A percentile compares a stretch with the other conserved stretches of the same genome.
These are phyloP conservation scores for Sporothrix pseudoabietina DNA, from an alignment of 2,329 filamentous ascomycete species.

Conservation along the genomic window DNA sequence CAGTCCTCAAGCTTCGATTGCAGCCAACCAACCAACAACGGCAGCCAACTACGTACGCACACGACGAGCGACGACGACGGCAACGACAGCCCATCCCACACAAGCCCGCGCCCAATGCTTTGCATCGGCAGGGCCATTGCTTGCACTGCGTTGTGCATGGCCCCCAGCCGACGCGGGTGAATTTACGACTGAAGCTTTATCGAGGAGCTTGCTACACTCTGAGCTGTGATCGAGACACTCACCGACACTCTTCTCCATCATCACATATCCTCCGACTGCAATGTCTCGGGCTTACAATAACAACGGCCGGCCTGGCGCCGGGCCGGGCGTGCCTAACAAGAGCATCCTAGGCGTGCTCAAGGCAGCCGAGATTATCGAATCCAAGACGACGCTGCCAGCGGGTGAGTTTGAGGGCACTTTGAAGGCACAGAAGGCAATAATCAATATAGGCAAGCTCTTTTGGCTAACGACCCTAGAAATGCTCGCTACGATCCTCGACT, in stretches of 20 bases:
- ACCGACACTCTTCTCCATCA: background rate
- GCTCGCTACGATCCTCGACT: slow-evolving; percentile 82
- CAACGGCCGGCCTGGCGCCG: slow-evolving; percentile 41
- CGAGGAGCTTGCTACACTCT: background rate
- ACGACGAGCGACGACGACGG: background rate
- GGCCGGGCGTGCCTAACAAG: slow-evolving; percentile 41
- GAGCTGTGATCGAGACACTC: background rate
- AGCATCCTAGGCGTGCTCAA: slow-evolving; percentile 76
- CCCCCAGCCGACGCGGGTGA: slow-evolving; percentile 15
- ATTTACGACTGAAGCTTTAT: background rate
- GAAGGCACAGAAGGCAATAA: background rate
- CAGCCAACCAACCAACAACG: background rate
- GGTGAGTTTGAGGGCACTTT: slow-evolving; percentile 53
- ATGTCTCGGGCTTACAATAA: slow-evolving; percentile 21
- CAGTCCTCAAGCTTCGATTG: background rate
- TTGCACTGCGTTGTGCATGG: slow-evolving; percentile 27
- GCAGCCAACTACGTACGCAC: background rate
- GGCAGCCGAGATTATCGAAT: slow-evolving; percentile 76
- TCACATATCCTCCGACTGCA: background rate
- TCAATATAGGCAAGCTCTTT: background rate
- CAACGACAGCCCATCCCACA: background rate
- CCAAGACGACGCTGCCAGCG: slow-evolving; percentile 78
- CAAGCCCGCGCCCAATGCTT: slow-evolving; percentile 22
- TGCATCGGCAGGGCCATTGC: slow-evolving; percentile 23
- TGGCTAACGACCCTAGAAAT: slow-evolving; percentile 63